These are phyloP conservation scores for Penicillium thymicola DNA, from an alignment of 2,329 filamentous ascomycete species.

Conservation along the genomic window DNA sequence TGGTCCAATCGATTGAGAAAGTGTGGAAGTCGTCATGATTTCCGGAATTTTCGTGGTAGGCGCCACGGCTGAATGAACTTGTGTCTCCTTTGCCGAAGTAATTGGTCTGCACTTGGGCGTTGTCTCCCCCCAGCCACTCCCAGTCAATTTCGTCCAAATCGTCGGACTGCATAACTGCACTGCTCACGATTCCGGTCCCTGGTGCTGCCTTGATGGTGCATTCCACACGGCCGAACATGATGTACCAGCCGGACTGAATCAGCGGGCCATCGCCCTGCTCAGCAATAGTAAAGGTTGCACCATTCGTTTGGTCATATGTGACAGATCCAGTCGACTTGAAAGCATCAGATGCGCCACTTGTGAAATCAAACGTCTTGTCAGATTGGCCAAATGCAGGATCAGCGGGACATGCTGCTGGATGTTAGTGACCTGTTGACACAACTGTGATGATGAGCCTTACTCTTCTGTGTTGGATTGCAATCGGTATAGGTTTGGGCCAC, in stretches of 20 bases:
- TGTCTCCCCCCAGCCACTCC: conserved; percentile 85
- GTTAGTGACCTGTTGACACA: conserved; percentile 1
- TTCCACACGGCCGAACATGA: conserved; percentile 96
- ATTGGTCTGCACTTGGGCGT: conserved; percentile 83
- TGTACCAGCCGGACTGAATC: conserved; percentile 89
- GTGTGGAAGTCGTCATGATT: conserved; percentile 77
- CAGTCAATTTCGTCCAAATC: conserved; percentile 93
- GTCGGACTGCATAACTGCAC: conserved; percentile 86
- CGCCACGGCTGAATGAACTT: conserved; percentile 79
- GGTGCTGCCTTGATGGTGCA: conserved; percentile 81
- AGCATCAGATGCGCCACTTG: conserved; percentile 69
- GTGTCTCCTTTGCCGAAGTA: conserved; percentile 95
- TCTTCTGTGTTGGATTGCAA: conserved; percentile 42
- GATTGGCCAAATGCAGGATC: conserved; percentile 78
- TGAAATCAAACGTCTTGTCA: conserved; percentile 76
- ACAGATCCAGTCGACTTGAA: conserved; percentile 69
- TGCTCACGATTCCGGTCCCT: conserved; percentile 89
- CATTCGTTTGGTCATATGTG: conserved; percentile 67
- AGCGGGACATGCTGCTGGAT: conserved; percentile 60
- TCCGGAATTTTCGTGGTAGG: conserved; percentile 65
- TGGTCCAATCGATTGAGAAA: conserved; percentile 90
- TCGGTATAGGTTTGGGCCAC: conserved; percentile 44
- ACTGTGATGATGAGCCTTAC: conserved; percentile 25
- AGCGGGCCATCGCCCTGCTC: conserved; percentile 79
- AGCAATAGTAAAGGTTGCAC: conserved; percentile 76